Base-by-base conservation (phyloP, 768 basidiomycete genomes). In the Tulasnella sp. region DNA sequence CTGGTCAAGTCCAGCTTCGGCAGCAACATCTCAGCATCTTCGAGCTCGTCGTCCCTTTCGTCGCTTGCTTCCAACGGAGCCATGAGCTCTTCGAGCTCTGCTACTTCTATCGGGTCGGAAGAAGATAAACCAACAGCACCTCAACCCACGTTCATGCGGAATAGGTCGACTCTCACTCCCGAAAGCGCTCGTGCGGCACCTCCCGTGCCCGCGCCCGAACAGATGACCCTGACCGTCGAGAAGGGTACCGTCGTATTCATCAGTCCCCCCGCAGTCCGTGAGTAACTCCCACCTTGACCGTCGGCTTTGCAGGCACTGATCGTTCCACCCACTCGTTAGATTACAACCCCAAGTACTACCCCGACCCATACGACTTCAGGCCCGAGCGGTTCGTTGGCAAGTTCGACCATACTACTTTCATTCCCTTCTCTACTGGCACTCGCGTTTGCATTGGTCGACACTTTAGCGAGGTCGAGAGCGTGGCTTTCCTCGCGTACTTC, bases 281-380 rank as follows among this genome's bases (percentile, higher is more conserved):
- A 77, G 76, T 70, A 23, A 57, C 72, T 29, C 13, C 32, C 15
- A 13, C 20, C 39, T 44, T 70, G 35, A 32, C 37, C 20, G 35
- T 75, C 35, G 3, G 10, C n/a, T 18, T 29, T 11, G 46, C 51
- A 15, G 20, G 35, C 35, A 29, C 44, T 26, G 32, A 51, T 29
- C 15, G n/a, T 18, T 55, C 10, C 13, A 5, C 18, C 16, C n/a
- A 16, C 55, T 18, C 51, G 3, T 44, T 42, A 77, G 75, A 77
- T 72, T 78, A 74, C 44, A 78, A 70, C 73, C 69, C 77, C 7
- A 78, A 77, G 71, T 78, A 78, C 55, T 78, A 37, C 46, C 72
- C 71, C 15, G 77, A 78, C 23, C 77, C 77, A 7, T 78, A 78
- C 39, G 77, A 78, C 26, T 78, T 78, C 32, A 15, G 51, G 32